Percentiles rank a stretch among this genome's conserved stretches.
Evolutionary conservation across 495 filamentous ascomycete genomes (phyloP).

Genomic region (Peziza echinospora): DNA sequence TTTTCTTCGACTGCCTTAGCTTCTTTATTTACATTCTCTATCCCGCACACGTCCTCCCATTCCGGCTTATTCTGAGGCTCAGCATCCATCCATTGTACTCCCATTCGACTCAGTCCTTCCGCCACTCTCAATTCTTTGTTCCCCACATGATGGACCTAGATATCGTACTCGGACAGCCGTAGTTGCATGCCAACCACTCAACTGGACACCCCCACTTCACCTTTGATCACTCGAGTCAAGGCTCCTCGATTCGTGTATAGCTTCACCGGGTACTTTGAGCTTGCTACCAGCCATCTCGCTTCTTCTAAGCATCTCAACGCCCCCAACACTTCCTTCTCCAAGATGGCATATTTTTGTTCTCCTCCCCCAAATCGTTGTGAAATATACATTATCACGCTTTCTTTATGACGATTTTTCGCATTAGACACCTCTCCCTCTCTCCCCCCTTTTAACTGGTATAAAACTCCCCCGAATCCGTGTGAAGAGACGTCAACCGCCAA

Average conservation of each 20-base stretch:
- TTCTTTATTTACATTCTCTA: no score
- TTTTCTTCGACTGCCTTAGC: no score
- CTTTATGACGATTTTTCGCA: no score
- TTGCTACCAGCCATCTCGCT: neutral
- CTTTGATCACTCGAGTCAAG: neutral
- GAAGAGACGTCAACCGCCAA: neutral
- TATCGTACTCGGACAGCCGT: no score
- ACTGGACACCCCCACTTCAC: no score
- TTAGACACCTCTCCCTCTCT: neutral
- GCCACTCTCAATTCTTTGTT: no score
- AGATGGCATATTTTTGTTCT: neutral
- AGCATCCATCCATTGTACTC: no score
- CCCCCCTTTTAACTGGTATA: neutral
- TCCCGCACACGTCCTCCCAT: no score
- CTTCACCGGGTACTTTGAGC: neutral
- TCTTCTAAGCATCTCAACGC: neutral
- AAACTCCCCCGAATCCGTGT: neutral
- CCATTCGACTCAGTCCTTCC: no score
- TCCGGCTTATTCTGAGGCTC: no score
- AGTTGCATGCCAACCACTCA: no score
- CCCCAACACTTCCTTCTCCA: neutral
- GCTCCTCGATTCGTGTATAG: neutral
- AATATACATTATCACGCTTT: neutral
- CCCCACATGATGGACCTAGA: no score
- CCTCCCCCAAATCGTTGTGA: neutral